Evolutionary conservation across 78 protist genomes (phyloP), one percentile per base, ranked within the genome.

Genomic region (Goniomonas avonlea): DNA sequence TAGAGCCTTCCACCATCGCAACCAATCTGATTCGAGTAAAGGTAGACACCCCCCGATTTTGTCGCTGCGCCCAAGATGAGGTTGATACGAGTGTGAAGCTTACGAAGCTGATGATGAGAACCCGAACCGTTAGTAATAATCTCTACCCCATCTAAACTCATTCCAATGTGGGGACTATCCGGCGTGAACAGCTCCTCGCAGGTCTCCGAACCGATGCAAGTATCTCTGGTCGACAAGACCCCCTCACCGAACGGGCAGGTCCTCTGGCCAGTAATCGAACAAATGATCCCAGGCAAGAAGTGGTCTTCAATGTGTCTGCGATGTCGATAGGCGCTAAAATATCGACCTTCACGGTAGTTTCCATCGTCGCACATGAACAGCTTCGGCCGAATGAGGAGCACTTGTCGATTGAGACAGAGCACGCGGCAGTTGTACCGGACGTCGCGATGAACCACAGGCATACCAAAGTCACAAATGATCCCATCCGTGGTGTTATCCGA

Each of bases 101-200:
- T 92, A 43, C 96, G 80, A 8, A 92, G 78, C 39, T 80, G 77
- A 82, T 90, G 94, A 63, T 92, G 96, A 37, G 91, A 85, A 21
- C 93, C 96, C 5, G 87, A 78, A 2, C 94, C 93, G 63, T 92
- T 92, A 13, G 86, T 61, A 55, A 92, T 53, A 53, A 92, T 88
- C 48, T 92, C 94, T 2, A 86, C 92, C 48, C 96, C 92, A 13
- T 43, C 38, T 21, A 79, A 55, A 0, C 73, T 66, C 50, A 79
- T 43, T 5, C 1, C 2, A 61, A 84, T 80, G 83, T 79, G 82
- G 34, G 92, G 87, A 68, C 65, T 31, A 15, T 73, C 37, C 34
- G 95, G 92, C 35, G 91, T 73, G 63, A 90, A 92, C 23, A 92
- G 82, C 60, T 92, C 96, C 39, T 92, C 95, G 63, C 92, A 91